These are phyloP conservation scores for Saitoella complicata DNA, from an alignment of 805 yeast species.

Conservation along the genomic window DNA sequence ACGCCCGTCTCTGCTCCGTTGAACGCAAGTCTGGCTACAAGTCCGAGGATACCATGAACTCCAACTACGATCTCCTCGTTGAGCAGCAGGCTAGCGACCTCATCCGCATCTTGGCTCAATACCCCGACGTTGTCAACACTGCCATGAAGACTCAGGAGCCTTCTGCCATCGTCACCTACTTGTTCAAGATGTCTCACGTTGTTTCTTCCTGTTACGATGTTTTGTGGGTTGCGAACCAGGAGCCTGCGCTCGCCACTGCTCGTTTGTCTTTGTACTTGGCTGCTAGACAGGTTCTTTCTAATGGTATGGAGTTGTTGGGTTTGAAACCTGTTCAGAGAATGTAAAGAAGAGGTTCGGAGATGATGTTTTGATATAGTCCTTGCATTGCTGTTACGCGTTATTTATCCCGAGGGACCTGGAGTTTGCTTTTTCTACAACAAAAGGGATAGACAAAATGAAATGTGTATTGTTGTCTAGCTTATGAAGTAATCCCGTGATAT, in stretches of 20 bases:
- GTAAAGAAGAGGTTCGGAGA: slow-evolving; percentile 29
- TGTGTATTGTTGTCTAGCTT: not conserved
- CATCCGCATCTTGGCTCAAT: slow-evolving; percentile 66
- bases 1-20: slow-evolving; percentile 87
- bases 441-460: not conserved
- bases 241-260: slow-evolving; percentile 67
- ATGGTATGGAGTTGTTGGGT: slow-evolving; percentile 81
- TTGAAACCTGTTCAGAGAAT: slow-evolving; percentile 97
- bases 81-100: slow-evolving; percentile 59
- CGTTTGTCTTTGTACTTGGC: slow-evolving; percentile 82
- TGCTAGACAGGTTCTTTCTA: slow-evolving; percentile 75
- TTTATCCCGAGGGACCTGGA: not conserved
- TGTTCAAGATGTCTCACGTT: slow-evolving; percentile 81
- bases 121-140: slow-evolving; percentile 75
- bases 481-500: not conserved
- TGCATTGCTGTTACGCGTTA: not conserved
- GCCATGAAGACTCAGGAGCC: slow-evolving; percentile 83
- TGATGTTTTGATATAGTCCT: not conserved
- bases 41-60: slow-evolving; percentile 21
- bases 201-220: slow-evolving; percentile 93
- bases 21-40: slow-evolving; percentile 52
- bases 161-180: slow-evolving; percentile 80
- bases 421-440: not conserved
- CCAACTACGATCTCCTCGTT: slow-evolving; percentile 44
- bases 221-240: slow-evolving; percentile 94